phyloP scores from a whole-genome alignment of 1,284 basidiomycete genomes.

The Cryptococcus sp. region DNA sequence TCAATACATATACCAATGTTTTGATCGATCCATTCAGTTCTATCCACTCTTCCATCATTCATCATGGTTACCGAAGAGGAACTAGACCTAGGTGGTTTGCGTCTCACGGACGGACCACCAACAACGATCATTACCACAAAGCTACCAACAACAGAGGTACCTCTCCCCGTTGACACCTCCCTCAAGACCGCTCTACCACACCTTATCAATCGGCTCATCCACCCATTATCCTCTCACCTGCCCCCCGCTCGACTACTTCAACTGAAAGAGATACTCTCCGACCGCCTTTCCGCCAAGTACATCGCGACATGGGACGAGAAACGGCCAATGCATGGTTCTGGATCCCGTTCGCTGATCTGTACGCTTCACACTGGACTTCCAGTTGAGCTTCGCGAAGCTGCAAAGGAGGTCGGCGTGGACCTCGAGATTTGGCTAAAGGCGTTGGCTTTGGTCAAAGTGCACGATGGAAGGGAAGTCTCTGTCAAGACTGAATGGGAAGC shows the following conservation, averaged over 20 bases:
- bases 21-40: not conserved
- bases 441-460: slow-evolving; percentile 18
- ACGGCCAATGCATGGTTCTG: slow-evolving; percentile 36
- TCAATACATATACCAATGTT: not conserved
- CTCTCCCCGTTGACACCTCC: slow-evolving; percentile 8
- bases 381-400: slow-evolving; percentile 22
- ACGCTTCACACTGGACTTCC: slow-evolving; percentile 32
- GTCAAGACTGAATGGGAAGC: slow-evolving; percentile 42
- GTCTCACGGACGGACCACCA: too few relatives aligned
- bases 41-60: too few relatives aligned
- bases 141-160: too few relatives aligned
- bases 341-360: slow-evolving; percentile 41
- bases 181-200: slow-evolving; percentile 35
- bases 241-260: slow-evolving; percentile 23
- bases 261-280: slow-evolving; percentile 27
- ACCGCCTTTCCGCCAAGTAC: slow-evolving; percentile 19
- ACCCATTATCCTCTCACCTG: slow-evolving; percentile 34
- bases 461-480: slow-evolving; percentile 12
- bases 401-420: slow-evolving; percentile 27
- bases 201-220: slow-evolving; percentile 36
- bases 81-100: too few relatives aligned
- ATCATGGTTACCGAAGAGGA: too few relatives aligned
- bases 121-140: too few relatives aligned
- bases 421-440: slow-evolving; percentile 28
- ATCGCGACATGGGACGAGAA: slow-evolving; percentile 37